These are phyloP conservation scores for Coniosporium tulheliwenetii DNA, from an alignment of 2,329 filamentous ascomycete species.

Conservation along the genomic window DNA sequence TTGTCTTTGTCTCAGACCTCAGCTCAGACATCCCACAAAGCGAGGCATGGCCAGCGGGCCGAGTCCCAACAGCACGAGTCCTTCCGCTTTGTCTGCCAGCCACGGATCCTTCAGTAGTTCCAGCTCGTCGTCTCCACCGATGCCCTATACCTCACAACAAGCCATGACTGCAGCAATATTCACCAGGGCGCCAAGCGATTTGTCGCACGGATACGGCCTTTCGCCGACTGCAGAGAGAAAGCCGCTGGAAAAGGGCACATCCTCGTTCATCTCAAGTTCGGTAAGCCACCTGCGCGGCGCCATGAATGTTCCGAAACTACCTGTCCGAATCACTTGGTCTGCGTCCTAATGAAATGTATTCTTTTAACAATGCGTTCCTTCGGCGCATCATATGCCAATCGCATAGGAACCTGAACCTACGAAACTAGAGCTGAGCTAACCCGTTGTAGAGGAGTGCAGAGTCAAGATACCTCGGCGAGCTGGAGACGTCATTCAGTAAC, in stretches of 20 bases:
- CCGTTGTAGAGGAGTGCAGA: too few relatives aligned
- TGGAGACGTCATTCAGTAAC: conserved; percentile 13
- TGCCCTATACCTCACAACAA: conserved; percentile 17
- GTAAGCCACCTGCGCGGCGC: too few relatives aligned
- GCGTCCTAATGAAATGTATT: too few relatives aligned
- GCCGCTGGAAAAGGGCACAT: conserved; percentile 18
- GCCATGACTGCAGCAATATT: conserved; percentile 26
- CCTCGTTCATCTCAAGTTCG: conserved; percentile 8
- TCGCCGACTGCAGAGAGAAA: conserved; percentile 25
- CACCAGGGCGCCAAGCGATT: conserved; percentile 8
- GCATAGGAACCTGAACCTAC: conserved; percentile 6
- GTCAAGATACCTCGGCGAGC: conserved; percentile 14
- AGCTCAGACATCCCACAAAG: too few relatives aligned
- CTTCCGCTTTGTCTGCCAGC: conserved; percentile 20
- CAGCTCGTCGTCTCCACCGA: conserved; percentile 21
- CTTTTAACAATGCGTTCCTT: conserved; percentile 6
- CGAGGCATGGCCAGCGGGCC: conserved; percentile 8
- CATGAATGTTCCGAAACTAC: too few relatives aligned
- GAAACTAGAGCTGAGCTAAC: not conserved
- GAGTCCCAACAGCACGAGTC: conserved; percentile 25
- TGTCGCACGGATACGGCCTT: conserved; percentile 21
- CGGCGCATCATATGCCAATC: conserved; percentile 9
- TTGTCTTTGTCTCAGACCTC: too few relatives aligned
- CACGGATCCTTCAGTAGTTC: conserved; percentile 23
- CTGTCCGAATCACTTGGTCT: too few relatives aligned